Conservation (phyloP, 805 yeast species). For the Jamesozyma rosinii region DNA sequence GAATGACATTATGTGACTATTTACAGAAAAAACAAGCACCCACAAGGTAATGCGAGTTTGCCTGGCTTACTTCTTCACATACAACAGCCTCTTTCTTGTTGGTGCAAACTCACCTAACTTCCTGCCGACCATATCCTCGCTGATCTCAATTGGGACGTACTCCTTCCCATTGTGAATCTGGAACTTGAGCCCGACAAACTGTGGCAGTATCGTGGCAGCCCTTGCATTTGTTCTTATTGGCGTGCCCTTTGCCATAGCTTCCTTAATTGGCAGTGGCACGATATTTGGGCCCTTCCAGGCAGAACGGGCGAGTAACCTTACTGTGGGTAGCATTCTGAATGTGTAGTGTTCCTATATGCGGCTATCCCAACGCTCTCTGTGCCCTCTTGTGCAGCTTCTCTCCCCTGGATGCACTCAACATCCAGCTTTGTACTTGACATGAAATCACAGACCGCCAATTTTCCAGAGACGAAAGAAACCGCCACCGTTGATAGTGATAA, state of each 20-base stretch:
- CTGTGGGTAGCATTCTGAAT: constrained; percentile 1
- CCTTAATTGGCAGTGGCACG: constrained; percentile 87
- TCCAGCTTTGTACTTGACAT: too few species aligned
- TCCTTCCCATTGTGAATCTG: constrained; percentile 95
- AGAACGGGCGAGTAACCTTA: constrained; percentile 38
- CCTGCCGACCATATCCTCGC: constrained; percentile 94
- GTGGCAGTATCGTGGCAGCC: constrained; percentile 88
- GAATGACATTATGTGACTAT: neutral
- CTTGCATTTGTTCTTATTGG: constrained; percentile 96
- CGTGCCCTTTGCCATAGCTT: constrained; percentile 68
- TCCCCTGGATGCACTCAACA: too few species aligned
- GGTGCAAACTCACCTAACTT: constrained; percentile 93
- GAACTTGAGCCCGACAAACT: constrained; percentile 87
- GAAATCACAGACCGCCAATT: too few species aligned
- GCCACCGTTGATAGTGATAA: too few species aligned
- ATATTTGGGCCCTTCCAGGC: constrained; percentile 80
- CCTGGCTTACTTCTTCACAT: constrained; percentile 42
- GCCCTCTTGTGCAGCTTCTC: too few species aligned
- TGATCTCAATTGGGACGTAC: constrained; percentile 75
- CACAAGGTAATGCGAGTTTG: neutral
- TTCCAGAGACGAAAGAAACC: too few species aligned
- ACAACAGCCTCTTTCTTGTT: constrained; percentile 80
- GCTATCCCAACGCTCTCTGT: too few species aligned
- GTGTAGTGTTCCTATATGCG: too few species aligned
- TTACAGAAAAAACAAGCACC: neutral